A percentile compares a stretch with the other conserved stretches of the same genome.
These are phyloP conservation scores for Carex scoparia DNA, from an alignment of 176 grass and related monocot species.

Conservation along the genomic window DNA sequence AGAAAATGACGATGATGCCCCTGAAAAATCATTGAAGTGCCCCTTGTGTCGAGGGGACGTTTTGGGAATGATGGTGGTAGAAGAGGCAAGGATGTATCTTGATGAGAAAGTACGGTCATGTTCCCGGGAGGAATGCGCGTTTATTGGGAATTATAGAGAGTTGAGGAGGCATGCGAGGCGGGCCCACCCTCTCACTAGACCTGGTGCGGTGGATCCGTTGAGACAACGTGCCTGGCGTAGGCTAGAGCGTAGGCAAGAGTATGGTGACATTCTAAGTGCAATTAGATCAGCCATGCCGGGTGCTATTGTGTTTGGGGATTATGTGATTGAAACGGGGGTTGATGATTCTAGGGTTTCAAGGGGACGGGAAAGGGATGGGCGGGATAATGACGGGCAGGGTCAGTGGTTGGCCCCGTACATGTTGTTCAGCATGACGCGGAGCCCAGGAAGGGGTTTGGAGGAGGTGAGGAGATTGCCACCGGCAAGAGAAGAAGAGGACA, in stretches of 20 bases:
- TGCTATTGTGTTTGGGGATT: constrained; percentile 86
- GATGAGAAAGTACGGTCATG: constrained; percentile 62
- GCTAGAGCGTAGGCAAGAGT: constrained; percentile 78
- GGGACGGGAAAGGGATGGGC: neutral
- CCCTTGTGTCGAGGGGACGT: constrained; percentile 88
- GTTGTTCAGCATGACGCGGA: neutral
- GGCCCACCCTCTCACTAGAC: constrained; percentile 48
- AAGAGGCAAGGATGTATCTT: constrained; percentile 75
- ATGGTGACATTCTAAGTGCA: constrained; percentile 82
- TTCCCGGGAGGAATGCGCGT: constrained; percentile 66
- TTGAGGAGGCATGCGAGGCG: constrained; percentile 77
- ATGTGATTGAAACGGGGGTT: constrained; percentile 72
- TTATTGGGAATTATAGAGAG: constrained; percentile 72
- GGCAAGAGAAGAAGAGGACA: constrained; percentile 4
- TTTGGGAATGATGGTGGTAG: constrained; percentile 60
- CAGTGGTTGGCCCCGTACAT: constrained; percentile 7
- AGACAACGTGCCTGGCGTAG: constrained; percentile 73
- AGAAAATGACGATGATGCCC: constrained; percentile 48
- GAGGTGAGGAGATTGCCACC: constrained; percentile 2
- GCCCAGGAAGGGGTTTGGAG: constrained; percentile 1
- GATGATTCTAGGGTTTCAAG: constrained; percentile 20
- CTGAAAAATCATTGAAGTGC: constrained; percentile 55
- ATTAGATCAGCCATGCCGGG: constrained; percentile 84
- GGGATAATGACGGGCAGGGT: constrained; percentile 4
- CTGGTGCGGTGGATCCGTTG: constrained; percentile 53